Conservation (phyloP, 140 eudicot genomes). For the Ambrosia hybrid region DNA sequence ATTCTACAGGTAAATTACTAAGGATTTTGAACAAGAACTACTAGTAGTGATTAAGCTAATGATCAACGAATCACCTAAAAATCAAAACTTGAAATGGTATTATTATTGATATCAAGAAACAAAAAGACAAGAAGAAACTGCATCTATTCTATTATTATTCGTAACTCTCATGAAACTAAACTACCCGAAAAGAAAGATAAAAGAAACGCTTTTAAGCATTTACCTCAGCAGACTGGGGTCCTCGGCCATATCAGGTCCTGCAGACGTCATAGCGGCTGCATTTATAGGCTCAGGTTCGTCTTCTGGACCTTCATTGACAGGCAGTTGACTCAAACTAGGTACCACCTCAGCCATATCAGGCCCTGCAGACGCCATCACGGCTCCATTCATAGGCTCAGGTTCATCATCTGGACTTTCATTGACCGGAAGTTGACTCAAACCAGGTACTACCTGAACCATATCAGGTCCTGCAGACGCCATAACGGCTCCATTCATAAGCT, state of each 20-base stretch:
- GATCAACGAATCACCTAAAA: conserved; percentile 5
- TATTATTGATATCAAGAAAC: conserved; percentile 33
- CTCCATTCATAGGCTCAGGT: conserved; percentile 22
- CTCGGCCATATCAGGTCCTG: conserved; percentile 35
- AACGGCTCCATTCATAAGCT: too few relatives aligned
- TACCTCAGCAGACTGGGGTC: conserved; percentile 68
- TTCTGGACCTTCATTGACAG: conserved; percentile 3
- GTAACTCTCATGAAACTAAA: conserved; percentile 20
- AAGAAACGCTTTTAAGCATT: conserved; percentile 37
- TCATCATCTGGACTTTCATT: conserved; percentile 9
- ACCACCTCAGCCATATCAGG: conserved; percentile 33
- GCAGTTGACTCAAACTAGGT: conserved; percentile 45
- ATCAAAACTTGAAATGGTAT: conserved; percentile 21
- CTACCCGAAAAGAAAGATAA: conserved; percentile 14
- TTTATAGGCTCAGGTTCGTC: conserved; percentile 20
- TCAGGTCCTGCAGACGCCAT: too few relatives aligned
- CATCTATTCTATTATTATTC: conserved; percentile 12
- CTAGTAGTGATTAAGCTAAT: conserved; percentile 4
- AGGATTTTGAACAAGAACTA: conserved; percentile 16
- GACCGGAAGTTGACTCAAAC: conserved; percentile 35
- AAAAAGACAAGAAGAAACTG: conserved; percentile 9
- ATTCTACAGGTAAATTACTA: neutral
- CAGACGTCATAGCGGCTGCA: conserved; percentile 26
- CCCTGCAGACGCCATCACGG: conserved; percentile 23
- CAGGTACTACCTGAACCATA: conserved; percentile 42